Base-by-base conservation (phyloP, 208 protist species). In the Trypanosoma brucei region DNA sequence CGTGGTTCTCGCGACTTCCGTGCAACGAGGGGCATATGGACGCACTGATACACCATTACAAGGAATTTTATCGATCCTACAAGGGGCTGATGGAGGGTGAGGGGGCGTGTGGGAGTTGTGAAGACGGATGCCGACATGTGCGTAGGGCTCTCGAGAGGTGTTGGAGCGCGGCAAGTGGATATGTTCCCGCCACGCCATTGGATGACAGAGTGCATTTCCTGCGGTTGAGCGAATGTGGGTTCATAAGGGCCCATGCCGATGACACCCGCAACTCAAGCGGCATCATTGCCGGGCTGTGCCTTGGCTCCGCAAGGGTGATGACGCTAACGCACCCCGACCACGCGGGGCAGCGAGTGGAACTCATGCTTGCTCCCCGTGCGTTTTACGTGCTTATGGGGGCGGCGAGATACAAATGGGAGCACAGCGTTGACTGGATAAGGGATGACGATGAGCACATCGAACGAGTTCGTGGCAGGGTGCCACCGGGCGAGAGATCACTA, bases 181-280 rank as follows among this genome's bases (percentile, higher is more conserved):
- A 89, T 59, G 65, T 89, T 49, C 70, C 82, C 5, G 69, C 70
- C 30, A 91, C 91, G 48, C 87, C 87, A 22, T 81, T 93, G 35
- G 84, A 91, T 70, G 84, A 93, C 55, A 81, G 87, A 45, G 78
- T 93, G 31, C 87, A 93, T 65, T 93, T 93, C 64, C 56, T 93
- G 38, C 71, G 82, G 4, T 68, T 93, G 6, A 77, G 75, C 22
- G 82, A 84, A 11, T 88, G 82, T 65, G 87, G 87, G 36, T 93
- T 93, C 64, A 93, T 93, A 55, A 78, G 87, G 2, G 59, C 77
- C 13, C 87, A 93, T 63, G 78, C 83, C 4, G 87, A 93, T 63
- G 83, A 93, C 46, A 88, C 51, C 56, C 81, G 87, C 37, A 93
- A 93, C 69, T 93, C 87, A 3, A 84, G 81, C 35, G 87, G 87